phyloP scores from a whole-genome alignment of 2,329 filamentous ascomycete genomes.

The Boeremia exigua region DNA sequence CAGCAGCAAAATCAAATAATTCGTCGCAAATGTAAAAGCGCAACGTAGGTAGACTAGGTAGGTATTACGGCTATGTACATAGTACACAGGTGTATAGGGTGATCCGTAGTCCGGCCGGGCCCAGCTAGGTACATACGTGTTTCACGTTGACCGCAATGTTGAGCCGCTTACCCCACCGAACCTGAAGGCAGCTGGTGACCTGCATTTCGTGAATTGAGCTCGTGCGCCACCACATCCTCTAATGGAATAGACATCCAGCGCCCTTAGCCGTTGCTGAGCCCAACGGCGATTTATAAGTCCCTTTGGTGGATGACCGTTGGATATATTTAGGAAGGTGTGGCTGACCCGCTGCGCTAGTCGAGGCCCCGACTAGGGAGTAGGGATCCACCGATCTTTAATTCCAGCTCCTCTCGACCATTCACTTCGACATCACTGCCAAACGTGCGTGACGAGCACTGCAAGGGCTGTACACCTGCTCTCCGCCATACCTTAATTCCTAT shows the following conservation, averaged over 20 bases:
- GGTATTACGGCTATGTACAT: too few relatives aligned
- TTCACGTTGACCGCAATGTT: conserved; percentile 14
- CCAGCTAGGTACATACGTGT: conserved; percentile 1
- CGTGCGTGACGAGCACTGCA: conserved; percentile 10
- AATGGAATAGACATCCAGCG: not conserved
- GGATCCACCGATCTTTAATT: conserved; percentile 3
- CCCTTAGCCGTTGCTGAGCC: not conserved
- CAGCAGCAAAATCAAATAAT: not conserved
- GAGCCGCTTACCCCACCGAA: conserved; percentile 12
- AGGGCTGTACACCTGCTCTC: conserved; percentile 7
- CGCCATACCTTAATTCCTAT: conserved; percentile 9
- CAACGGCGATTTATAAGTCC: not conserved
- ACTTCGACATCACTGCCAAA: conserved; percentile 11
- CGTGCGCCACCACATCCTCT: not conserved
- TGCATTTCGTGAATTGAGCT: conserved; percentile 4
- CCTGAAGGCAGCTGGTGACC: conserved; percentile 12
- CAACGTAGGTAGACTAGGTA: not conserved
- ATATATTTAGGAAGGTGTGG: conserved; percentile 16
- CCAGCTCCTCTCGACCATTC: conserved; percentile 15
- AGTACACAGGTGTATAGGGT: conserved; percentile 5
- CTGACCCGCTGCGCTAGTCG: conserved; percentile 13
- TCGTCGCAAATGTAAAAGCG: conserved; percentile 1
- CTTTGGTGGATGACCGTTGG: conserved; percentile 1
- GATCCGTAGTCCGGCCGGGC: not conserved
- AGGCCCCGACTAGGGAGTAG: not conserved